Conservation (phyloP, 2,329 filamentous ascomycete genomes). For the Microdochium bolleyi region DNA sequence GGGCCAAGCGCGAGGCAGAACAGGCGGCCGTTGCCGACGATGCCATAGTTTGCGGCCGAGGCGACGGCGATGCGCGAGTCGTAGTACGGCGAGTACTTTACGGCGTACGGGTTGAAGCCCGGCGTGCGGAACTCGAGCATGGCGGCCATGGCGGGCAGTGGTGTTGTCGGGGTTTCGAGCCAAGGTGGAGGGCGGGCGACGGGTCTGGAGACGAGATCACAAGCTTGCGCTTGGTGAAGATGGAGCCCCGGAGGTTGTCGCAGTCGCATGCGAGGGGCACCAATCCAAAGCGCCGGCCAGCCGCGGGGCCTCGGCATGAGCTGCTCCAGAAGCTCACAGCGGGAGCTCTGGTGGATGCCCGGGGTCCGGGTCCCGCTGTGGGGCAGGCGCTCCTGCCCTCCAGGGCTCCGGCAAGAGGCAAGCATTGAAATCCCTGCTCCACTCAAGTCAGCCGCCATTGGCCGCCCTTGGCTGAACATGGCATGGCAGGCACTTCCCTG, state of each 20-base stretch:
- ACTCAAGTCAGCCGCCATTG: not conserved
- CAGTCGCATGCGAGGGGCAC: not conserved
- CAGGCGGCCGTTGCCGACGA: slow-evolving; percentile 89
- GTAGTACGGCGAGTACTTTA: slow-evolving; percentile 98
- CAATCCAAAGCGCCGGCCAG: too few relatives aligned
- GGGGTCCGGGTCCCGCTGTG: not conserved
- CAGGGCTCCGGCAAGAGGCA: not conserved
- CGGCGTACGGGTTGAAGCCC: slow-evolving; percentile 91
- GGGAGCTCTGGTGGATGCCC: not conserved
- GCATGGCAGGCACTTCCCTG: not conserved
- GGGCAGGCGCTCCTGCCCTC: not conserved
- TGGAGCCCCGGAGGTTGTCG: not conserved
- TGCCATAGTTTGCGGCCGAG: slow-evolving; percentile 88
- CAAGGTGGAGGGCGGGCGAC: not conserved
- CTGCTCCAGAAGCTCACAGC: not conserved
- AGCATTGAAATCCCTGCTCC: not conserved
- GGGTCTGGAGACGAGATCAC: not conserved
- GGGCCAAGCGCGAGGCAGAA: slow-evolving; percentile 79
- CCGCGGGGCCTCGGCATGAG: not conserved
- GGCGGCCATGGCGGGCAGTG: slow-evolving; percentile 25
- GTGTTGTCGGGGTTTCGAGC: slow-evolving; percentile 1
- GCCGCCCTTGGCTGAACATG: not conserved
- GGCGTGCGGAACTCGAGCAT: slow-evolving; percentile 95
- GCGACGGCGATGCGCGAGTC: slow-evolving; percentile 89
- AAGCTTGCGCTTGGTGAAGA: not conserved